Evolutionary conservation across 148 eudicot genomes (phyloP).

Genomic region (Persicaria maculosa): DNA sequence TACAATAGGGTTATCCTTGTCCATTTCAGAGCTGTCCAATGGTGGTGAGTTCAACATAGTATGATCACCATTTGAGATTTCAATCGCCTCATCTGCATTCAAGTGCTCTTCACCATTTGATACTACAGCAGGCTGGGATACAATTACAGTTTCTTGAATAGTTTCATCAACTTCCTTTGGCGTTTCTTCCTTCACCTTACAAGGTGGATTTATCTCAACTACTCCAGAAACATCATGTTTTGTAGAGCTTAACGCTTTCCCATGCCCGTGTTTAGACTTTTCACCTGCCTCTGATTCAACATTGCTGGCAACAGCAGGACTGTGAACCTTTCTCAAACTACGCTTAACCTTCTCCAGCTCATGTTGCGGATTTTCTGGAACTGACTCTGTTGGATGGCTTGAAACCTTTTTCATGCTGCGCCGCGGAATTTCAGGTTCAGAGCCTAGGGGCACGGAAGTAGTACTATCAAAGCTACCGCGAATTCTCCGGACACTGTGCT

Average conservation of each 20-base stretch:
- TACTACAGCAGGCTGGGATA: constrained; percentile 21
- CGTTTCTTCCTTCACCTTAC: constrained; percentile 28
- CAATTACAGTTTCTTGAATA: constrained; percentile 13
- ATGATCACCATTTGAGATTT: constrained; percentile 24
- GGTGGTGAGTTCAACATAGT: constrained; percentile 20
- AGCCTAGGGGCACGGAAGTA: constrained; percentile 21
- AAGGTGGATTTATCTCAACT: constrained; percentile 17
- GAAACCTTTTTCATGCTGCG: constrained; percentile 38
- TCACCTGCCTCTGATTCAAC: constrained; percentile 19
- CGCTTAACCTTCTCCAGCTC: constrained; percentile 58
- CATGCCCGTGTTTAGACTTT: constrained; percentile 21
- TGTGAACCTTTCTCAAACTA: constrained; percentile 44
- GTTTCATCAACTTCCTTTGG: constrained; percentile 16
- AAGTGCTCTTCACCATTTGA: constrained; percentile 17
- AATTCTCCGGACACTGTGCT: constrained; percentile 35
- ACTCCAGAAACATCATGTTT: constrained; percentile 18
- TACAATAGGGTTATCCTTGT: constrained; percentile 22
- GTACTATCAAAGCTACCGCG: constrained; percentile 24
- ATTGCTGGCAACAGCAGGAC: constrained; percentile 29
- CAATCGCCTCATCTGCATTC: constrained; percentile 20
- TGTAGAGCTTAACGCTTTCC: constrained; percentile 17
- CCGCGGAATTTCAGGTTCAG: constrained; percentile 42
- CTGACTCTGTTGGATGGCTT: constrained; percentile 31
- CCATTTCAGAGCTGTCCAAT: constrained; percentile 23
- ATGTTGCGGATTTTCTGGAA: constrained; percentile 38